Base-by-base conservation (phyloP, 192 early-diverging fungal genomes). In the Gonapodya sp. region DNA sequence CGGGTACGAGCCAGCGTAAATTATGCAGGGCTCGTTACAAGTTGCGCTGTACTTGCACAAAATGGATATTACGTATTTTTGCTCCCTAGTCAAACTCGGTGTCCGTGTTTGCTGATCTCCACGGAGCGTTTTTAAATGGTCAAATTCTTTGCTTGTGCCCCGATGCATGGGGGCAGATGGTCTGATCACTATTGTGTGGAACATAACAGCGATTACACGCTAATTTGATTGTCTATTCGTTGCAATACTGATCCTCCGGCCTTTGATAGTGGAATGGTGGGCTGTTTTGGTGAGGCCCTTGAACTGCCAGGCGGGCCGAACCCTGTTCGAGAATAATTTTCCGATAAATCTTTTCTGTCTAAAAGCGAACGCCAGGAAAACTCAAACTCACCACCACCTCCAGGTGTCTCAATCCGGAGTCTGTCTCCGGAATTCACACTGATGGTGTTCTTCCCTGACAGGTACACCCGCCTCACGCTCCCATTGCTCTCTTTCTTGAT, bases 361-460 rank as follows among this genome's bases (percentile, higher is more conserved):
- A 64, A 64, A 64, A 8, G 24, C 8, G 46, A 24, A 64, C 24
- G n/a, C n/a, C n/a, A n/a, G n/a, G n/a, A n/a, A 64, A 16, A 24
- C 8, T 64, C 24, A 8, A 24, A 64, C 46, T 64, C 46, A 64
- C 95, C 97, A 35, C 97, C 97, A 72, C 96, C 97, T 0, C 97
- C 97, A 32, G 97, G 97, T 0, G 96, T 95, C 84, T 92, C 89
- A 37, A 99, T 91, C 24, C 93, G 80, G 73, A 99, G 84, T 34
- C 93, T 88, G 84, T 99, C 97, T 1, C 94, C 94, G n/a, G 87
- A 83, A 0, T 84, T 81, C 35, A 96, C 93, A 64, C 89, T 81
- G 1, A 94, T 91, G 0, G 94, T 91, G 84, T 98, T 99, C 86
- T 97, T 99, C 14, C 95, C 94, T 1, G 93, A 92, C 82, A 97